phyloP scores from a whole-genome alignment of 352 stramenopile genomes.

The Pythium sp. region DNA sequence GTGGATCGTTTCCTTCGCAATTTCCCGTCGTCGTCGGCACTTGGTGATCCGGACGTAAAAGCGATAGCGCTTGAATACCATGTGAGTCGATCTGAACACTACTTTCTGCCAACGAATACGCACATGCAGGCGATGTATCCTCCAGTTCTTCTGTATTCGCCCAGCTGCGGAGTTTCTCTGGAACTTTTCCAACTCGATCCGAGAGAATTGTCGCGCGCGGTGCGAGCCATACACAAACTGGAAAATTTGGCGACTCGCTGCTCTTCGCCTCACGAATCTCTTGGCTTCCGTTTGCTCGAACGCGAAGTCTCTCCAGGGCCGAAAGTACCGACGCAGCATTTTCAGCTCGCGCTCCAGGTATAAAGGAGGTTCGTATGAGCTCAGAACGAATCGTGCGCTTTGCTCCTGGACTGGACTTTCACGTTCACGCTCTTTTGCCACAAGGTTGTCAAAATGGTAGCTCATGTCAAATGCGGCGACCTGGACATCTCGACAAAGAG shows the following conservation, averaged over 20 bases:
- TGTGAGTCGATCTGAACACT: slow-evolving; percentile 36
- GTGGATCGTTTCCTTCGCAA: slow-evolving; percentile 34
- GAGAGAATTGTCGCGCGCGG: background rate
- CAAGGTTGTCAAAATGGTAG: slow-evolving; percentile 7
- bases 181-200: slow-evolving; percentile 10
- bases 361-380: slow-evolving; percentile 15
- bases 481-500: slow-evolving; percentile 19
- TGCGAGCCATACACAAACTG: slow-evolving; percentile 26
- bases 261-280: slow-evolving; percentile 19
- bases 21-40: slow-evolving; percentile 20
- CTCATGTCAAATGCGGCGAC: slow-evolving; percentile 19
- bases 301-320: slow-evolving; percentile 32
- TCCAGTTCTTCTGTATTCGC: slow-evolving; percentile 33
- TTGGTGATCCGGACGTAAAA: slow-evolving; percentile 38
- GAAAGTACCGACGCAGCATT: slow-evolving; percentile 56
- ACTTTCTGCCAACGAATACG: slow-evolving; percentile 6
- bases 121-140: slow-evolving; percentile 8
- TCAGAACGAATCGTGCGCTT: background rate
- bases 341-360: slow-evolving; percentile 70
- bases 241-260: slow-evolving; percentile 27
- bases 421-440: background rate
- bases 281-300: slow-evolving; percentile 22
- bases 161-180: slow-evolving; percentile 18
- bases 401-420: background rate
- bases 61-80: slow-evolving; percentile 38